These are phyloP conservation scores for Pleomassaria siparia DNA, from an alignment of 2,329 filamentous ascomycete genomes.

Conservation along the genomic window DNA sequence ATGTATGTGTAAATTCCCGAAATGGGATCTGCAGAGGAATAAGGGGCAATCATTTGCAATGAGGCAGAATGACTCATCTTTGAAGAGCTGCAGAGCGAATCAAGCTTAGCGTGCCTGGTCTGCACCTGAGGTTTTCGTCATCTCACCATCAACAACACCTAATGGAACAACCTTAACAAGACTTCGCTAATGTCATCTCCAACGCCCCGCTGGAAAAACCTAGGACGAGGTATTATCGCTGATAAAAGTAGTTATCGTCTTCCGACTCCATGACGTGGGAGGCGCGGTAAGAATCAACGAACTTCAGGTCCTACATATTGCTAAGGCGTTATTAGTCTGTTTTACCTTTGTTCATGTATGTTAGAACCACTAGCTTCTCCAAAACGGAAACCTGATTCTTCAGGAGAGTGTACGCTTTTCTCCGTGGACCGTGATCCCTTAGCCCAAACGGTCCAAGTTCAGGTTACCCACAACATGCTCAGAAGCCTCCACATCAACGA, in stretches of 20 bases:
- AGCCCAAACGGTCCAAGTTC: slow-evolving; percentile 45
- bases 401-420: slow-evolving; percentile 40
- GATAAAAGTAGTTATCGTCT: too few species aligned
- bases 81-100: slow-evolving; percentile 3
- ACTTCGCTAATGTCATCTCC: too few species aligned
- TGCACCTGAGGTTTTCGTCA: too few species aligned
- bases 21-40: background rate
- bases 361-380: slow-evolving; percentile 12
- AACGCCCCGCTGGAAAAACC: too few species aligned
- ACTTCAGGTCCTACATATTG: too few species aligned
- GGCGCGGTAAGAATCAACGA: too few species aligned
- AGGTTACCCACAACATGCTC: slow-evolving; percentile 47
- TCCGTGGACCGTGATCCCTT: slow-evolving; percentile 44
- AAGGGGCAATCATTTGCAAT: background rate
- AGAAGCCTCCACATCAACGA: slow-evolving; percentile 50
- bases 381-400: slow-evolving; percentile 36
- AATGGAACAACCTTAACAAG: too few species aligned
- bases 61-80: slow-evolving; percentile 3
- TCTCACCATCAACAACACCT: too few species aligned
- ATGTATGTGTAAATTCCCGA: background rate
- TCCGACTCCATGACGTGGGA: too few species aligned
- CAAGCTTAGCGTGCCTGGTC: background rate
- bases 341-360: too few species aligned
- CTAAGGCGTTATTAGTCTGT: too few species aligned
- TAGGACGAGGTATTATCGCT: too few species aligned